phyloP scores from a whole-genome alignment of 148 eudicot genomes.

The Rheum nobile region DNA sequence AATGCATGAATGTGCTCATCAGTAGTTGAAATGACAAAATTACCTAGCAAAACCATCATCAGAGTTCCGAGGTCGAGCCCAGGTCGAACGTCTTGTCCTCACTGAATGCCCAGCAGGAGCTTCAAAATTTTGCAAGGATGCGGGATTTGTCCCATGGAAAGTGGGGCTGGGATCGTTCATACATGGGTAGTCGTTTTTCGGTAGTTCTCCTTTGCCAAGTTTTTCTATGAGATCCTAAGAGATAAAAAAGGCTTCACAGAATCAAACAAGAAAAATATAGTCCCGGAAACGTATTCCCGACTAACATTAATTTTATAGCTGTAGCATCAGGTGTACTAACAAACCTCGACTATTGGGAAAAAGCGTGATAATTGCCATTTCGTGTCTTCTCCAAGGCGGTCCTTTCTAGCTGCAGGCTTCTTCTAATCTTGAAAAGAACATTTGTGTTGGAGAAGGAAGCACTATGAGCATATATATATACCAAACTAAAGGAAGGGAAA shows the following conservation, averaged over 20 bases:
- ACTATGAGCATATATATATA: neutral
- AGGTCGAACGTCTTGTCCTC: conserved; percentile 84
- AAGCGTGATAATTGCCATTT: conserved; percentile 83
- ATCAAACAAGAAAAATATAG: neutral
- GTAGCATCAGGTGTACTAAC: neutral
- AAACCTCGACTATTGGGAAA: conserved; percentile 89
- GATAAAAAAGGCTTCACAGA: neutral
- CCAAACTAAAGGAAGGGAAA: neutral
- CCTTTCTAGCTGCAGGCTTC: conserved; percentile 79
- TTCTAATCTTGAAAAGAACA: conserved; percentile 29
- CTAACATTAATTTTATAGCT: neutral
- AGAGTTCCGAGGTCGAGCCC: conserved; percentile 91
- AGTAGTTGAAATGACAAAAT: neutral
- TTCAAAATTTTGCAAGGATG: conserved; percentile 36
- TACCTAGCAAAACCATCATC: conserved; percentile 98
- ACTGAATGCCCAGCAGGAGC: conserved; percentile 60
- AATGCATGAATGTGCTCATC: neutral
- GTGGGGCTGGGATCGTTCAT: conserved; percentile 94
- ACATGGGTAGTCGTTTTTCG: conserved; percentile 81
- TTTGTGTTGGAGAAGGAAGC: neutral
- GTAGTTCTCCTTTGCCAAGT: conserved; percentile 65
- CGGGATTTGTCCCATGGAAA: conserved; percentile 54
- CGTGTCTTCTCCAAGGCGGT: conserved; percentile 66
- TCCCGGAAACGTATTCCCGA: neutral
- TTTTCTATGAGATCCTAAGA: conserved; percentile 87